Conservation (phyloP, 352 stramenopile species). For the Phytophthora pini region DNA sequence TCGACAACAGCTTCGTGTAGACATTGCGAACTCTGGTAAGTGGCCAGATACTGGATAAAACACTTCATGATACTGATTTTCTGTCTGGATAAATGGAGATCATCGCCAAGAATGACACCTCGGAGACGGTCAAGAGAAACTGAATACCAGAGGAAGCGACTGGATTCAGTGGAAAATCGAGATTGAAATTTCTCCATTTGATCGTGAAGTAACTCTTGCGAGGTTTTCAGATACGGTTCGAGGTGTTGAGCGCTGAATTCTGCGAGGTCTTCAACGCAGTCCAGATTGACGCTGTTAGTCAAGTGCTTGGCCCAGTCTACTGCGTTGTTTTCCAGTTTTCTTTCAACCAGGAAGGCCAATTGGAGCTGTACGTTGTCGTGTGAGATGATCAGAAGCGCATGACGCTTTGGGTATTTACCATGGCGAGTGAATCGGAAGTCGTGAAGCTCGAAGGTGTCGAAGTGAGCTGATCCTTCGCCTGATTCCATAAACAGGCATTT, state of each 20-base stretch:
- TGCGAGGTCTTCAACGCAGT: constrained; percentile 9
- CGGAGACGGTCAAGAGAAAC: constrained; percentile 54
- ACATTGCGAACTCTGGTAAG: constrained; percentile 31
- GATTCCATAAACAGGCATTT: neutral
- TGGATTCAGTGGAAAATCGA: neutral
- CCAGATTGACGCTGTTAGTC: constrained; percentile 6
- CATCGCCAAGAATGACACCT: constrained; percentile 36
- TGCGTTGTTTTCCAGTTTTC: constrained; percentile 16
- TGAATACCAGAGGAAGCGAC: constrained; percentile 40
- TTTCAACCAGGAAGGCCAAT: constrained; percentile 44
- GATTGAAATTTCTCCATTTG: constrained; percentile 9
- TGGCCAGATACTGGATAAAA: constrained; percentile 38
- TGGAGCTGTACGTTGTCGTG: constrained; percentile 52
- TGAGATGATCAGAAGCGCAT: constrained; percentile 41
- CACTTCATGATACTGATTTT: constrained; percentile 27
- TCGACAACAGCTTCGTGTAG: constrained; percentile 2
- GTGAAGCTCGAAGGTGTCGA: constrained; percentile 41
- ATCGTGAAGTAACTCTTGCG: constrained; percentile 2
- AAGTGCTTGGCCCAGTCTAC: constrained; percentile 18
- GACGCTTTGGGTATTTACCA: constrained; percentile 44
- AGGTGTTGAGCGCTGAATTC: constrained; percentile 21
- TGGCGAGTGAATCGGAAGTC: constrained; percentile 46
- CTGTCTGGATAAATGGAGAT: constrained; percentile 2
- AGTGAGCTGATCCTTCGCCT: constrained; percentile 1
- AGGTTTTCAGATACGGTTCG: constrained; percentile 18